Base-by-base conservation (phyloP, 2,329 filamentous ascomycete species). In the Samsoniella hepiali region DNA sequence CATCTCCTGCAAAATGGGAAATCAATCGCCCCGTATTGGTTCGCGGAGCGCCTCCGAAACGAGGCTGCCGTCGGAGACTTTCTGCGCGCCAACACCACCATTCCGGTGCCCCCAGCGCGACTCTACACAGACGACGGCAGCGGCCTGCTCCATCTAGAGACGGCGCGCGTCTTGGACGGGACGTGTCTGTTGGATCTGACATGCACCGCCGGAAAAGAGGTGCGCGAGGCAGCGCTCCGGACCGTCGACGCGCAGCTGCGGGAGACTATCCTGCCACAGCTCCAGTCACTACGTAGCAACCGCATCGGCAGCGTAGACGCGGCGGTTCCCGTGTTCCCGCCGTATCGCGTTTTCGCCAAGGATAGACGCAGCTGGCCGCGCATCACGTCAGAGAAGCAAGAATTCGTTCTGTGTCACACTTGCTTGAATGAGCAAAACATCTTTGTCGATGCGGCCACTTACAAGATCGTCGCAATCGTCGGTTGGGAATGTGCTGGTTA, bases 401-500 rank as follows among this genome's bases (percentile, higher is more conserved):
- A 60, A 5, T 60, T 60, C 32, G 58, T 60, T 31, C 36, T 60
- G 5, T 60, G 58, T n/a, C 58, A 60, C 34, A 60, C 45, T 1
- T 8, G 13, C 10, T 34, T 60, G 4, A 29, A 42, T 51, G 45
- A 51, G 45, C 36, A 60, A 13, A 51, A 40, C 32, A 60, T 60
- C 6, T 51, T 40, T n/a, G 27, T 60, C 31, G 40, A 49, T 32
- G 5, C 42, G 5, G 34, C 29, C 4, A 50, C 58, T 17, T 51
- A n/a, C 34, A 40, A 29, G 42, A 60, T 60, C 51, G 22, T 51
- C 31, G 58, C 17, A 8, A 60, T 60, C 29, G 57, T 70, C 7
- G 58, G 49, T 7, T 60, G 58, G 58, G 58, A 60, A 27, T 60
- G 32, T 32, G 58, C 58, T 2, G 58, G 58, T 9, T 60, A 50